phyloP scores from a whole-genome alignment of 768 basidiomycete species.

The Agrocybe chaxingu region DNA sequence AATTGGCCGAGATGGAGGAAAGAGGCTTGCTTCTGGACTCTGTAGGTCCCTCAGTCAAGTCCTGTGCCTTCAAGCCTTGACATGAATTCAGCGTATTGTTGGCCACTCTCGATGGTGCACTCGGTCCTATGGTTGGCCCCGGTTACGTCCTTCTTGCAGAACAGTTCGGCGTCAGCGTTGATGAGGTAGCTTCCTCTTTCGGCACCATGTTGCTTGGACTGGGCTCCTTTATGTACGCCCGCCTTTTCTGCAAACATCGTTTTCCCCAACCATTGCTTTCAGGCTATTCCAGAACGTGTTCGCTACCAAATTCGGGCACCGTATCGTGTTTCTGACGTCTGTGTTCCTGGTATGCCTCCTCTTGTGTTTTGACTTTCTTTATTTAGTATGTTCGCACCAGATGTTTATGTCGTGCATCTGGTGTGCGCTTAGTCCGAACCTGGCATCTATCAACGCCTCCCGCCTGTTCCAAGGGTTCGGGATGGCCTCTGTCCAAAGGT shows the following conservation, averaged over 20 bases:
- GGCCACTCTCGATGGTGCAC: constrained; percentile 39
- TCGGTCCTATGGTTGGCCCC: constrained; percentile 40
- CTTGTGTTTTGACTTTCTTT: neutral
- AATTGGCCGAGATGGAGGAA: constrained; percentile 46
- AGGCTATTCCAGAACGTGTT: constrained; percentile 36
- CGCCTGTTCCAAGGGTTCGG: constrained; percentile 45
- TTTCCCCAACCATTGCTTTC: neutral
- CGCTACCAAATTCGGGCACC: constrained; percentile 42
- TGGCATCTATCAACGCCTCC: constrained; percentile 38
- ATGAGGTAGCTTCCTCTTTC: constrained; percentile 40
- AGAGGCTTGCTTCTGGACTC: constrained; percentile 42
- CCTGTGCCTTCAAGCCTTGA: neutral
- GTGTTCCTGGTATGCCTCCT: constrained; percentile 30
- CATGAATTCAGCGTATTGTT: constrained; percentile 30
- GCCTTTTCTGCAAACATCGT: neutral
- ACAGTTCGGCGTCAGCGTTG: constrained; percentile 38
- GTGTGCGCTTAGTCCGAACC: constrained; percentile 39
- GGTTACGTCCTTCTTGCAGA: constrained; percentile 37
- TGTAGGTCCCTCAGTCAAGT: constrained; percentile 20
- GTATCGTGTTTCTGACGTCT: constrained; percentile 41
- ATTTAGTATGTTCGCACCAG: constrained; percentile 14
- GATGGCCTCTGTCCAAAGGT: constrained; percentile 42
- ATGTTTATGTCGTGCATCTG: constrained; percentile 45
- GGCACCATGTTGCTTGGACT: constrained; percentile 38
- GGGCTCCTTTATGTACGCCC: constrained; percentile 38